Evolutionary conservation across 768 basidiomycete genomes (phyloP), one percentile per base, ranked within the genome.

Genomic region (Suillus cothurnatus): DNA sequence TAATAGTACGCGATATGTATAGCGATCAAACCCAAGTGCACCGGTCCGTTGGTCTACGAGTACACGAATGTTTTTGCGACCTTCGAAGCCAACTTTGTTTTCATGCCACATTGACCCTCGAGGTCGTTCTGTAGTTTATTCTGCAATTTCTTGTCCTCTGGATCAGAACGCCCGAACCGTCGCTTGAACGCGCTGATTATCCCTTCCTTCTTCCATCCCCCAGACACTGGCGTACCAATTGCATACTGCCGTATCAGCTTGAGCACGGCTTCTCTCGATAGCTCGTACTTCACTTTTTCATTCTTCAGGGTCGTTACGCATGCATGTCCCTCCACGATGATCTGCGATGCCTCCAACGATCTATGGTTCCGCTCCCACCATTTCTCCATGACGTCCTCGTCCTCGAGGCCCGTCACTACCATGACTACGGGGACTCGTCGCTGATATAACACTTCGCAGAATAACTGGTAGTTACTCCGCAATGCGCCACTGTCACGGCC

Each of bases 371-470:
- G 68, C 12, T 0, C 15, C 79, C 77, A 78, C 77, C 79, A 80
- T n/a, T 69, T 56, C 55, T 78, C 78, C 77, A 79, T 78, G 32
- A n/a, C 50, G 7, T 12, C 11, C 28, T 79, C 71, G 50, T 76
- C 76, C 69, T 81, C 81, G 31, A 82, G 66, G 32, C 81, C 74
- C 6, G 81, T 83, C 56, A 84, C 67, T 32, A 78, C 77, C 28
- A 83, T 61, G 0, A 80, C 72, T 21, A 79, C 75, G 14, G 82
- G 82, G 6, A 84, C 82, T 45, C 74, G 56, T 45, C 70, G 69
- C 59, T 71, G 70, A 59, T 81, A 83, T 15, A 83, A 72, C 38
- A 81, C 72, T 50, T 82, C 76, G 19, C 73, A 47, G 66, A 82
- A 81, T 11, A 82, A 70, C 15, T 71, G 70, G 70, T 79, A 83